phyloP scores from a whole-genome alignment of 1,284 basidiomycete genomes.

The Marasmius oreades region DNA sequence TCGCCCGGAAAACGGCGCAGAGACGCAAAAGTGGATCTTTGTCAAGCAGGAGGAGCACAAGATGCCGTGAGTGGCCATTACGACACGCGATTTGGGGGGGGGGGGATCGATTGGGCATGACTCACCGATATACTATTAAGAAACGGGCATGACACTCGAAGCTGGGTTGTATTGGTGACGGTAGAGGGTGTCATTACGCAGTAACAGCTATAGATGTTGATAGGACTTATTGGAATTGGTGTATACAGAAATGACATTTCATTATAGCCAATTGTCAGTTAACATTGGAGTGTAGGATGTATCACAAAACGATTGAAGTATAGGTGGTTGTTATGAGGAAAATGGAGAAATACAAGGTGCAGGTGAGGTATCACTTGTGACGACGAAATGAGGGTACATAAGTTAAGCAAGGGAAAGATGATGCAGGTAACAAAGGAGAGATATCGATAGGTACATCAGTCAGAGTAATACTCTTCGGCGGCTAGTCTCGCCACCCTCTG shows the following conservation, averaged over 20 bases:
- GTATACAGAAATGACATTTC: too few species aligned
- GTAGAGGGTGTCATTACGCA: too few species aligned
- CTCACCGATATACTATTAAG: too few species aligned
- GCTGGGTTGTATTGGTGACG: too few species aligned
- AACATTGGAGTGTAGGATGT: not conserved
- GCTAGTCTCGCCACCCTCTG: constrained; percentile 6
- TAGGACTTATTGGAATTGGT: too few species aligned
- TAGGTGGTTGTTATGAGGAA: not conserved
- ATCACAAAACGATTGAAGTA: not conserved
- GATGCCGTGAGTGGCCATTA: too few species aligned
- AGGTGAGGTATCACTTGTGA: not conserved
- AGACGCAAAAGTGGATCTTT: not conserved
- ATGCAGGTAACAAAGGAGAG: not conserved
- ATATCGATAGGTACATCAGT: not conserved
- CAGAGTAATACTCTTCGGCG: not conserved
- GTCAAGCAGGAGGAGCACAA: not conserved
- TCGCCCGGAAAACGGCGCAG: not conserved
- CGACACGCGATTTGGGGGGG: too few species aligned
- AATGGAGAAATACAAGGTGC: not conserved
- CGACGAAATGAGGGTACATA: not conserved
- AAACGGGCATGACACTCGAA: too few species aligned
- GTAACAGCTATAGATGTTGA: too few species aligned
- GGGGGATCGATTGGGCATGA: too few species aligned
- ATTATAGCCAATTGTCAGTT: too few species aligned
- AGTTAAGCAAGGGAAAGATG: not conserved